A percentile compares a stretch with the other conserved stretches of the same genome.
Evolutionary conservation across 139 green algal genomes (phyloP).

Genomic region (Chlamydomonas sphaeroides): DNA sequence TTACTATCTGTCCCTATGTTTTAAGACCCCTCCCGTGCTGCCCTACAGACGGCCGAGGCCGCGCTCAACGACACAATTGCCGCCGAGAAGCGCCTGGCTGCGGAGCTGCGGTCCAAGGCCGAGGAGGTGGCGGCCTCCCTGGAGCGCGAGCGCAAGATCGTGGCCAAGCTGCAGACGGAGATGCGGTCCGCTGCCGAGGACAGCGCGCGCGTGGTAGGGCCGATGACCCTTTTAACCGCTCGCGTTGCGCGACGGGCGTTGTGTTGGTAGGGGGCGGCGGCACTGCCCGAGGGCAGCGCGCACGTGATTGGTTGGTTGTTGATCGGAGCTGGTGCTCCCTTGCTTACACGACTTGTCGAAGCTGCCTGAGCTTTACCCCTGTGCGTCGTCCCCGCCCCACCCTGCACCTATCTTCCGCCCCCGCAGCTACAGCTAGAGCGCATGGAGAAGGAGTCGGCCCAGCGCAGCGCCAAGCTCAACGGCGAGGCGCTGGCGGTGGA

Average conservation of each 20-base stretch:
- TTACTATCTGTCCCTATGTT: too few relatives aligned
- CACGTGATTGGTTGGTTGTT: too few relatives aligned
- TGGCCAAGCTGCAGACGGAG: constrained; percentile 39
- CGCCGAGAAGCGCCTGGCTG: constrained; percentile 27
- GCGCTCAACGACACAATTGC: constrained; percentile 21
- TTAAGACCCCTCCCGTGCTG: too few relatives aligned
- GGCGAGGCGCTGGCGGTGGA: constrained; percentile 54
- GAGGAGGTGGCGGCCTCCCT: constrained; percentile 22
- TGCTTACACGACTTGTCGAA: too few relatives aligned
- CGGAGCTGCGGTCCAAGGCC: constrained; percentile 29
- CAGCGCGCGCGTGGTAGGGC: constrained; percentile 25
- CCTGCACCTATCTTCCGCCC: too few relatives aligned
- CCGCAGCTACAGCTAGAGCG: constrained; percentile 45
- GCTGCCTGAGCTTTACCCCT: too few relatives aligned
- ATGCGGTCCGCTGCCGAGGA: constrained; percentile 26
- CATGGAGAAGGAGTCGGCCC: constrained; percentile 49
- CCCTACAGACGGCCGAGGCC: constrained; percentile 10
- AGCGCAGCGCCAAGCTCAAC: constrained; percentile 45
- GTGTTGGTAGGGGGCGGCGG: too few relatives aligned
- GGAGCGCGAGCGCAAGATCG: constrained; percentile 20
- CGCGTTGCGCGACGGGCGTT: too few relatives aligned
- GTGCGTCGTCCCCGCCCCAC: too few relatives aligned
- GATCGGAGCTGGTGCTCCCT: too few relatives aligned
- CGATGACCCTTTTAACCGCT: too few relatives aligned
- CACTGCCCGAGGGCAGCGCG: background rate